phyloP scores from a whole-genome alignment of 2,329 filamentous ascomycete species.

The Penicillium vulpinum region DNA sequence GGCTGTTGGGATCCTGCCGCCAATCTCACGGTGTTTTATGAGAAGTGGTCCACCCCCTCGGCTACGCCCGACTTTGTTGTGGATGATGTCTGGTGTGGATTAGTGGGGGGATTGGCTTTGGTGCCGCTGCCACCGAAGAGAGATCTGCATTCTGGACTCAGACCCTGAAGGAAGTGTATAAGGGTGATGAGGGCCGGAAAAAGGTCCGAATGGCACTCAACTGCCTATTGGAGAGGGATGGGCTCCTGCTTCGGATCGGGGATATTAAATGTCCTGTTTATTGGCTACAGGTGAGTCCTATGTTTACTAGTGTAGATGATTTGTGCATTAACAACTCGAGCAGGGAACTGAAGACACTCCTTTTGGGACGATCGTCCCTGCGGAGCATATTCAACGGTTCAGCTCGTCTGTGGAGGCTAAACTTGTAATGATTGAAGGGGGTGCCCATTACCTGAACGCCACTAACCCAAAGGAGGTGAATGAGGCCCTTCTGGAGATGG shows the following conservation, averaged over 20 bases:
- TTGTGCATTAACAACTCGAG: not conserved
- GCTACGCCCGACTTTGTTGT: constrained; percentile 47
- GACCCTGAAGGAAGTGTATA: constrained; percentile 49
- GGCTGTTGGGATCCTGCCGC: constrained; percentile 51
- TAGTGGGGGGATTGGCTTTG: constrained; percentile 52
- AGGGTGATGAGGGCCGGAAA: constrained; percentile 51
- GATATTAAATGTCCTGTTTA: constrained; percentile 54
- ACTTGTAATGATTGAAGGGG: constrained; percentile 47
- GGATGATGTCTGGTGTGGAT: constrained; percentile 44
- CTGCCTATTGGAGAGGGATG: constrained; percentile 51
- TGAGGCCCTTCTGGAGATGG: constrained; percentile 25
- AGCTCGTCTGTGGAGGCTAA: constrained; percentile 44
- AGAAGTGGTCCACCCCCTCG: constrained; percentile 41
- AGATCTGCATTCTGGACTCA: constrained; percentile 46
- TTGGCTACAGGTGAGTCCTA: constrained; percentile 48
- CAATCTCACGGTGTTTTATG: constrained; percentile 36
- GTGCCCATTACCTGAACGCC: constrained; percentile 53
- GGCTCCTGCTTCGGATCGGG: constrained; percentile 45
- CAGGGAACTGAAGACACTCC: not conserved
- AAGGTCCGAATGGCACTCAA: constrained; percentile 52
- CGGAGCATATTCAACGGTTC: constrained; percentile 51
- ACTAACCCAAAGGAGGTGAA: constrained; percentile 50
- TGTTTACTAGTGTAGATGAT: not conserved
- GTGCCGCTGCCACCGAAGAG: constrained; percentile 38
- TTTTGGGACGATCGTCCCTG: constrained; percentile 15